Base-by-base conservation (phyloP, 768 basidiomycete genomes). In the Lentinula sp. region DNA sequence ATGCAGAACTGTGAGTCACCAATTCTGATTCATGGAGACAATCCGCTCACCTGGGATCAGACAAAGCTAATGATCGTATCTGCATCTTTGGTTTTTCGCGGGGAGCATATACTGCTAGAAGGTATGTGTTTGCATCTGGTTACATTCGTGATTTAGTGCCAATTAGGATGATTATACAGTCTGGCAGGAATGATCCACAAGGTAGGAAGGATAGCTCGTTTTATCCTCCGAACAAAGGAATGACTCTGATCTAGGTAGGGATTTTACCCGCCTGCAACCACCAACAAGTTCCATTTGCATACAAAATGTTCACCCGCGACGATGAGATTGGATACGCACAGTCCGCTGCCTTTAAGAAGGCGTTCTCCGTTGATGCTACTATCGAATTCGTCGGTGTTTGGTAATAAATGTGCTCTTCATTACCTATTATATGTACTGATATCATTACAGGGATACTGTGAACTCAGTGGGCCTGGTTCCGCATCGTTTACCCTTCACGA, bases 51-150 rank as follows among this genome's bases (percentile, higher is more conserved):
- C 13, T 3, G 6, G 53, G 16, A 6, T 34, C 28, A 84, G 84
- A 84, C 59, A 68, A 74, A 4, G 73, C 63, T 18, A 62, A 62
- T 6, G 69, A 70, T 54, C 64, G 69, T 23, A 70, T 70, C 18
- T 70, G 68, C 48, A 64, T 70, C 18, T 69, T 70, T 59, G 87
- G 86, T 0, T 89, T 89, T 68, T 87, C 86, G 43, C 78, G 87
- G 42, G 87, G 87, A 28, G 84, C 85, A 15, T 87, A 84, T 67
- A 84, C 84, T 4, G 85, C 85, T 1, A 75, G 86, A 79, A 83
- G 75, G 80, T 78, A 23, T 10, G 3, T 10, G 3, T 31, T 8
- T 51, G 6, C 4, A 21, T 10, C 21, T 31, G 35, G 4, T n/a
- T 52, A 21, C 5, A 10, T 39, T 18, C 15, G 1, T 18, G 8